Conservation (phyloP, 169 alveolate species). For the Ichthyophthirius multifiliis region DNA sequence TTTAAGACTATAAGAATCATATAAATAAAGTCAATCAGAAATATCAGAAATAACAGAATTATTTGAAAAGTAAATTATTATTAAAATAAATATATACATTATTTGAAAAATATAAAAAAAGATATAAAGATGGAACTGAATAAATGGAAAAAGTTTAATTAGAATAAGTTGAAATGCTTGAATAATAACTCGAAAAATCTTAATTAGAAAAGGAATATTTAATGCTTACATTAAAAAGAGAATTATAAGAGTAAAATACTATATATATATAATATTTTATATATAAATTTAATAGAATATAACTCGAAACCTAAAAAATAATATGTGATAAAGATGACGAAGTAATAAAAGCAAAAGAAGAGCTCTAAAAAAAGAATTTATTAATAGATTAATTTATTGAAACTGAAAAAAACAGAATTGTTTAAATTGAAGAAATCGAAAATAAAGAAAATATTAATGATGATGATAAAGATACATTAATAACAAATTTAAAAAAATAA, state of each 20-base stretch:
- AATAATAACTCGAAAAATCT: not conserved
- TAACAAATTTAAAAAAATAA: not conserved
- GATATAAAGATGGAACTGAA: constrained; percentile 6
- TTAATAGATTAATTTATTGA: not conserved
- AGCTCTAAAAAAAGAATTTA: not conserved
- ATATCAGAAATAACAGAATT: not conserved
- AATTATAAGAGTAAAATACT: not conserved
- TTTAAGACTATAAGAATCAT: not conserved
- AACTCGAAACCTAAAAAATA: not conserved
- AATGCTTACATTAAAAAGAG: not conserved
- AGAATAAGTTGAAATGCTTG: not conserved
- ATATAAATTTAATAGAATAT: not conserved
- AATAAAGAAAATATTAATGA: not conserved
- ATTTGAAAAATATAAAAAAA: not conserved
- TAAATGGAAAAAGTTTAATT: not conserved
- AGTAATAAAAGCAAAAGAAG: not conserved
- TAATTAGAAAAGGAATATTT: constrained; percentile 1
- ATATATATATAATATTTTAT: not conserved
- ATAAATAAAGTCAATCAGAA: not conserved
- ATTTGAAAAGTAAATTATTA: not conserved
- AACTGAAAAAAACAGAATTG: not conserved
- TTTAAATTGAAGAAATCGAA: not conserved
- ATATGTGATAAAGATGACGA: not conserved
- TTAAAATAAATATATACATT: not conserved
- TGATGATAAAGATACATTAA: not conserved